Evolutionary conservation across 495 filamentous ascomycete genomes (phyloP).

Genomic region (Parathielavia appendiculata): DNA sequence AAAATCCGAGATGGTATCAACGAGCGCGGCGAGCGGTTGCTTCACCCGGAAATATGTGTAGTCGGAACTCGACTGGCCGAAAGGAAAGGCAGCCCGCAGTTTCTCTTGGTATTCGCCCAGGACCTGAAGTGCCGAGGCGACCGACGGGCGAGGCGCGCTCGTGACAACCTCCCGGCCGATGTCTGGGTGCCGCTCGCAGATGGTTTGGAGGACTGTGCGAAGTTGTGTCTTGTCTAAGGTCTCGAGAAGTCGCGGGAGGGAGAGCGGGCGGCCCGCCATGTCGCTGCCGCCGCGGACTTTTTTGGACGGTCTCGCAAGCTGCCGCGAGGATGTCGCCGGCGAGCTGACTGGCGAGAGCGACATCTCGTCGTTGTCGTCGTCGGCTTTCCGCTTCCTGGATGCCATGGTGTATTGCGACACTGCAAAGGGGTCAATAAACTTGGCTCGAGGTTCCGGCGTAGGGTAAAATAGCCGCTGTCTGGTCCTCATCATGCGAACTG

Average conservation of each 20-base stretch:
- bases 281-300: conserved; percentile 56
- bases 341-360: conserved; percentile 77
- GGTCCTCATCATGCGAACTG: conserved; percentile 7
- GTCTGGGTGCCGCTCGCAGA: conserved; percentile 83
- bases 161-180: conserved; percentile 77
- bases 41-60: conserved; percentile 93
- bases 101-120: conserved; percentile 73
- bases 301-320: conserved; percentile 58
- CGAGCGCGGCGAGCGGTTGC: conserved; percentile 69
- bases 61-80: conserved; percentile 78
- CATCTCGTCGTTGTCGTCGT: conserved; percentile 85
- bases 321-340: conserved; percentile 62
- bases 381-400: conserved; percentile 80
- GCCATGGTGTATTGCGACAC: conserved; percentile 53
- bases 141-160: conserved; percentile 77
- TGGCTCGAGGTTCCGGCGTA: conserved; percentile 1
- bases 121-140: conserved; percentile 70
- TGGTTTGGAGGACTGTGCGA: conserved; percentile 72
- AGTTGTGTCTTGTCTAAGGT: conserved; percentile 81
- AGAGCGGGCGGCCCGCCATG: conserved; percentile 69
- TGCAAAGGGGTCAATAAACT: conserved; percentile 32
- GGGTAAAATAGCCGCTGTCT: conserved; percentile 8
- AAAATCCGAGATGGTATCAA: conserved; percentile 88
- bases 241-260: conserved; percentile 80
- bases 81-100: conserved; percentile 76